Evolutionary conservation across 176 grass and related monocot genomes (phyloP).

Genomic region (Aechmea fasciata): DNA sequence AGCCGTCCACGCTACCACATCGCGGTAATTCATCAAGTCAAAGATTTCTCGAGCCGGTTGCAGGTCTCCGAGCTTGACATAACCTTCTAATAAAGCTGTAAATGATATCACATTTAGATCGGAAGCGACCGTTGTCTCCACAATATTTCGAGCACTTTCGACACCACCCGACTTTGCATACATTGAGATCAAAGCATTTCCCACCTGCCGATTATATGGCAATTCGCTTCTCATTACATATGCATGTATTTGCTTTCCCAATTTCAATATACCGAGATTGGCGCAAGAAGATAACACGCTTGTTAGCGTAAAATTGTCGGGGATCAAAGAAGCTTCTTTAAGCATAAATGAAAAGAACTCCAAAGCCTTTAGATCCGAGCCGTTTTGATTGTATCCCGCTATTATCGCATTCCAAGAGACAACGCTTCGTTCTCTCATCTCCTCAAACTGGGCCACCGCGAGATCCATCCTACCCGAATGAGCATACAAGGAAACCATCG

Average conservation of each 20-base stretch:
- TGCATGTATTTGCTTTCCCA: conserved; percentile 55
- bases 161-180: conserved; percentile 56
- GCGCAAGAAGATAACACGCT: conserved; percentile 47
- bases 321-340: conserved; percentile 23
- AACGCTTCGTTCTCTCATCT: conserved; percentile 41
- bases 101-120: conserved; percentile 81
- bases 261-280: conserved; percentile 30
- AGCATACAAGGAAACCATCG: conserved; percentile 41
- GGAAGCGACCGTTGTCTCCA: conserved; percentile 26
- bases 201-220: conserved; percentile 27
- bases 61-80: conserved; percentile 63
- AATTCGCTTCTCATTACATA: conserved; percentile 35
- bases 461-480: conserved; percentile 59
- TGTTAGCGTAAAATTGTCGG: conserved; percentile 44
- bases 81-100: conserved; percentile 88
- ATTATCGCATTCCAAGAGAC: conserved; percentile 86
- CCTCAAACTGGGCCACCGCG: conserved; percentile 41
- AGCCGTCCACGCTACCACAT: conserved; percentile 91
- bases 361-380: conserved; percentile 44
- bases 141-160: conserved; percentile 40
- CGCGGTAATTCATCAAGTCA: conserved; percentile 50
- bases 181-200: conserved; percentile 64
- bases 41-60: conserved; percentile 62
- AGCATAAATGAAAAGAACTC: conserved; percentile 57
- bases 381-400: conserved; percentile 71